Conservation (phyloP, 2,329 filamentous ascomycete species). For the Aspergillus sp. region DNA sequence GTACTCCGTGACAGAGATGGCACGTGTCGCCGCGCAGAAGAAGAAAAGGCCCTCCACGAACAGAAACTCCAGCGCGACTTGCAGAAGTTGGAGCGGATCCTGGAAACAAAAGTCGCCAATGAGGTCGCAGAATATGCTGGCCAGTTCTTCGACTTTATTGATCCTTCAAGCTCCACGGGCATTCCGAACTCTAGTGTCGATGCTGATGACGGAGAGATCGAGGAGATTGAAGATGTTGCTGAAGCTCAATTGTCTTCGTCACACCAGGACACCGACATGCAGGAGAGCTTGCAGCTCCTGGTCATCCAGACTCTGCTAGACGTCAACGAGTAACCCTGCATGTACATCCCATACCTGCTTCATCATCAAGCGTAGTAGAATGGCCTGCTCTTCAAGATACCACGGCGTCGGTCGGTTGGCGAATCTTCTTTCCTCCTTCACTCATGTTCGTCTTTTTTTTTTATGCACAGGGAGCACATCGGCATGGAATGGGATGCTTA, state of each 20-base stretch:
- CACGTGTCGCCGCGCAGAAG: constrained; percentile 38
- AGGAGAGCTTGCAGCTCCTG: constrained; percentile 4
- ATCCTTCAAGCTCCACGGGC: constrained; percentile 7
- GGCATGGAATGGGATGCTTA: neutral
- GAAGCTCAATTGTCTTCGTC: neutral
- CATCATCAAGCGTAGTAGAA: constrained; percentile 1
- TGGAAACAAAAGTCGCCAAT: constrained; percentile 43
- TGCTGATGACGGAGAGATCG: neutral
- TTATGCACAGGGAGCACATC: neutral
- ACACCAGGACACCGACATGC: neutral
- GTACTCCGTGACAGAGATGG: constrained; percentile 40
- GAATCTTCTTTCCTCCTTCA: neutral
- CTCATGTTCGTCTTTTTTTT: neutral
- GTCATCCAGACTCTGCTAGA: constrained; percentile 1
- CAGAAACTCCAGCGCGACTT: constrained; percentile 43
- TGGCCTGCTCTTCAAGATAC: neutral
- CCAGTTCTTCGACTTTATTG: constrained; percentile 38
- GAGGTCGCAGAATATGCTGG: constrained; percentile 43
- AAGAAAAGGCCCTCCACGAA: constrained; percentile 39
- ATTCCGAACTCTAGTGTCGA: neutral
- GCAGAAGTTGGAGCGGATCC: constrained; percentile 39
- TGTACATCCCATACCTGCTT: neutral
- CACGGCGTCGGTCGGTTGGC: neutral
- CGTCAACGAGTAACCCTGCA: neutral
- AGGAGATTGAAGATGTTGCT: constrained; percentile 14